Evolutionary conservation across 2,329 filamentous ascomycete genomes (phyloP), one percentile per base, ranked within the genome.

Genomic region (Diplodia corticola): DNA sequence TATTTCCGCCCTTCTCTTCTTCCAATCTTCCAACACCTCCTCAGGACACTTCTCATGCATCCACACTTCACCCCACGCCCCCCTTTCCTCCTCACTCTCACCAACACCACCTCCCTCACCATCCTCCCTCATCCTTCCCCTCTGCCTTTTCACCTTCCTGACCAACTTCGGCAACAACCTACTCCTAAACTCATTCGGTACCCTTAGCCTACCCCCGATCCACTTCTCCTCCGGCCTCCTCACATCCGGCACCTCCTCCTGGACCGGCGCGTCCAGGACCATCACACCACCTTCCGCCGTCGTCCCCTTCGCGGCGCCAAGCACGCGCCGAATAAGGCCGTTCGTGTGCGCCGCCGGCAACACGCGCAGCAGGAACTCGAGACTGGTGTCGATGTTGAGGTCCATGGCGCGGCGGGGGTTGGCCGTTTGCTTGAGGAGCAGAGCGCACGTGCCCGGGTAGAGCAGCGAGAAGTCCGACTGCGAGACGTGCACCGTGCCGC

Each of bases 381-480:
- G 80, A 28, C 82, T 84, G 7, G 86, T 83, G 68, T 85, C 85
- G 69, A 89, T 81, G 51, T 89, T 90, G 44, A 91, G 78, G 71
- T 88, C 85, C 28, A 89, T 82, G 2, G 87, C 88, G 64, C 88
- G 81, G 55, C 83, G 77, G 0, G 88, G 86, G 70, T 90, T 83
- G n/a, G 88, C 84, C 15, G 87, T 85, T 60, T 84, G 85, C 73
- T 90, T 90, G 68, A 88, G 79, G 15, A 89, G 76, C 9, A 86
- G 73, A 1, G 85, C 84, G 73, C 85, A 84, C 69, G 86, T 79
- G 48, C 83, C 81, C 4, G 84, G 85, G 71, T 90, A 91, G 20
- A 91, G 76, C 1, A 90, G 77, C 1, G 85, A 84, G 71, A 90
- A 90, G 75, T 91, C 88, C 1, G 85, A 87, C 73, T 90, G 88